A percentile compares a stretch with the other conserved stretches of the same genome.
These are phyloP conservation scores for Glonium stellatum DNA, from an alignment of 495 filamentous ascomycete genomes.

Conservation along the genomic window DNA sequence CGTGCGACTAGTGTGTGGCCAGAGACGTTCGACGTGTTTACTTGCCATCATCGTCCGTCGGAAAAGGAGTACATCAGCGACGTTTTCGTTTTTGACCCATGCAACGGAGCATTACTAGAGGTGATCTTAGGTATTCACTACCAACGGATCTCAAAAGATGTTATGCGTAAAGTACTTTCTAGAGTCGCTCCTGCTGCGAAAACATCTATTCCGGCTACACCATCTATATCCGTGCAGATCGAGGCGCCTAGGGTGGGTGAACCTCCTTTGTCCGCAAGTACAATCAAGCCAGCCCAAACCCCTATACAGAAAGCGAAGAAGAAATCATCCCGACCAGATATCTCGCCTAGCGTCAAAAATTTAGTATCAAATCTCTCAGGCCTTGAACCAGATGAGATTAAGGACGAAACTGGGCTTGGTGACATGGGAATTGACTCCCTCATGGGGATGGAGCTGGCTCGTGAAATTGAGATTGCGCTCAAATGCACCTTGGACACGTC, in stretches of 20 bases:
- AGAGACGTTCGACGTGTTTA: too few relatives aligned
- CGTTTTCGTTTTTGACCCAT: neutral
- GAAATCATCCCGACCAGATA: too few relatives aligned
- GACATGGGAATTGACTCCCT: constrained; percentile 52
- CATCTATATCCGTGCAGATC: too few relatives aligned
- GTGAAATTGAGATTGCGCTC: constrained; percentile 44
- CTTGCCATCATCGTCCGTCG: neutral
- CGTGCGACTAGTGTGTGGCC: too few relatives aligned
- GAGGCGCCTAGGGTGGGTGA: too few relatives aligned
- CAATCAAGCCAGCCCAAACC: too few relatives aligned
- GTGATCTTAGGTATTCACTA: neutral
- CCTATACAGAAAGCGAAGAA: too few relatives aligned
- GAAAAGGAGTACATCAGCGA: neutral
- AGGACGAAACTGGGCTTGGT: constrained; percentile 35
- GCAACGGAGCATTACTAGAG: neutral
- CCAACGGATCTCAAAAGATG: neutral
- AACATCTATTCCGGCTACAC: too few relatives aligned
- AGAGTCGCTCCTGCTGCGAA: too few relatives aligned
- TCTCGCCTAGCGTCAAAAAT: neutral
- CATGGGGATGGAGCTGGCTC: constrained; percentile 49
- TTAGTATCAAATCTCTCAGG: constrained; percentile 25
- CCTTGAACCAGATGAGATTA: constrained; percentile 40
- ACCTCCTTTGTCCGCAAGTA: too few relatives aligned
- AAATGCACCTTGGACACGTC: constrained; percentile 35
- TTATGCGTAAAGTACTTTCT: neutral